Evolutionary conservation across 2,329 filamentous ascomycete genomes (phyloP), one percentile per base, ranked within the genome.

Genomic region (Diaporthe batatas): DNA sequence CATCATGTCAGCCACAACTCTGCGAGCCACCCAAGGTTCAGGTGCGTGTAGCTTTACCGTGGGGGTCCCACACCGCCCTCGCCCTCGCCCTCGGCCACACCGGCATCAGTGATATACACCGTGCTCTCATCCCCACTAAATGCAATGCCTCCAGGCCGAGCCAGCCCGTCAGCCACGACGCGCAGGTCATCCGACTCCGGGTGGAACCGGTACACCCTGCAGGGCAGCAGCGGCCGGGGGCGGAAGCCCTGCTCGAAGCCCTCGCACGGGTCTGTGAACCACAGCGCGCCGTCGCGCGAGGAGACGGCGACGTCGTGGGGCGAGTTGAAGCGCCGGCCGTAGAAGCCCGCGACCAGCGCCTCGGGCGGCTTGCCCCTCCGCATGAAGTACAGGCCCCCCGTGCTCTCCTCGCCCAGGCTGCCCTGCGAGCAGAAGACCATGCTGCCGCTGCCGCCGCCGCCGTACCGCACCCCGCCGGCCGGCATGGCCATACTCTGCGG

Each of bases 391-490:
- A 84, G 71, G 0, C 84, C 84, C 10, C 92, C 77, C 2, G 77
- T 73, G 21, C 75, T 32, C 0, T 16, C 74, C 16, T 73, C 59
- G 1, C 44, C 21, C 3, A 73, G 49, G 54, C 55, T 75, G 29
- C 78, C 78, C 64, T 80, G 78, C 2, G 77, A 76, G 69, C 77
- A 78, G 65, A 77, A 79, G 5, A 79, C 72, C 6, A 78, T 70
- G 1, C 72, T 64, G 5, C 70, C 69, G 1, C 70, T 64, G 5
- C 70, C 69, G 39, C 3, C 39, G 25, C 34, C 90, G 75, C 92
- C 91, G 74, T 90, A 87, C 75, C 90, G 87, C 6, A 87, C 76
- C 21, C 88, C 89, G 32, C 93, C 93, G 77, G 96, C 94, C 2
- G 85, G 86, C 83, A 86, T 86, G 14, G 83, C 76, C 77, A 88